These are phyloP conservation scores for Verticillium nubilum DNA, from an alignment of 2,329 filamentous ascomycete genomes.

Conservation along the genomic window DNA sequence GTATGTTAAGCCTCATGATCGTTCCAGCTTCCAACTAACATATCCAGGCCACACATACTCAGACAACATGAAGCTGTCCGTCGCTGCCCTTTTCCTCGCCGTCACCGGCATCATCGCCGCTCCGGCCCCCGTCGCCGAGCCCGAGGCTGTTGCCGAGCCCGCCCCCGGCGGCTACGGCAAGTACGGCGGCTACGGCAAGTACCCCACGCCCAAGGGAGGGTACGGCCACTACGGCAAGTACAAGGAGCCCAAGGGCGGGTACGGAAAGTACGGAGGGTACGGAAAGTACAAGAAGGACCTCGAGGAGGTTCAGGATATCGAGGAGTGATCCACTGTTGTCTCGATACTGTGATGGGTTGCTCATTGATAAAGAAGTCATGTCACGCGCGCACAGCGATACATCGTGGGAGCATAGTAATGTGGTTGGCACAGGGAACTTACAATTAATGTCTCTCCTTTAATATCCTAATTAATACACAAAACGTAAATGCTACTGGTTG, in stretches of 20 bases:
- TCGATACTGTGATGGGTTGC: background rate
- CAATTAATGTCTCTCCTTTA: background rate
- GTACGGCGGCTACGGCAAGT: slow-evolving; percentile 8
- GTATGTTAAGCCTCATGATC: background rate
- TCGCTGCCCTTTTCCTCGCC: slow-evolving; percentile 18
- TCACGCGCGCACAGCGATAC: background rate
- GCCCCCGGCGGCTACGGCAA: slow-evolving; percentile 2
- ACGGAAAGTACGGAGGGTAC: slow-evolving; percentile 1
- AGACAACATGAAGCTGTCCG: slow-evolving; percentile 23
- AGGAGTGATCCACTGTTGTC: background rate
- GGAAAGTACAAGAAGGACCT: slow-evolving; percentile 5
- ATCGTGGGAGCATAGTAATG: background rate
- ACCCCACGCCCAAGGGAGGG: slow-evolving; percentile 5
- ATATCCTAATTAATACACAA: background rate
- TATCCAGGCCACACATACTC: background rate
- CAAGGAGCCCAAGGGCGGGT: slow-evolving; percentile 1
- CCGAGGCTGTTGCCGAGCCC: slow-evolving; percentile 11
- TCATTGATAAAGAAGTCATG: background rate
- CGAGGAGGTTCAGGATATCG: background rate
- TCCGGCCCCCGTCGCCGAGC: slow-evolving; percentile 13
- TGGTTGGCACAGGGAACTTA: background rate
- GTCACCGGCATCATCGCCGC: slow-evolving; percentile 15
- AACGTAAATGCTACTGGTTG: too few species aligned
- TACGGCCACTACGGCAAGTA: slow-evolving; percentile 8
- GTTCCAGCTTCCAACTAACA: background rate